Conservation (phyloP, 1,284 basidiomycete species). For the Neolentinus lepideus region DNA sequence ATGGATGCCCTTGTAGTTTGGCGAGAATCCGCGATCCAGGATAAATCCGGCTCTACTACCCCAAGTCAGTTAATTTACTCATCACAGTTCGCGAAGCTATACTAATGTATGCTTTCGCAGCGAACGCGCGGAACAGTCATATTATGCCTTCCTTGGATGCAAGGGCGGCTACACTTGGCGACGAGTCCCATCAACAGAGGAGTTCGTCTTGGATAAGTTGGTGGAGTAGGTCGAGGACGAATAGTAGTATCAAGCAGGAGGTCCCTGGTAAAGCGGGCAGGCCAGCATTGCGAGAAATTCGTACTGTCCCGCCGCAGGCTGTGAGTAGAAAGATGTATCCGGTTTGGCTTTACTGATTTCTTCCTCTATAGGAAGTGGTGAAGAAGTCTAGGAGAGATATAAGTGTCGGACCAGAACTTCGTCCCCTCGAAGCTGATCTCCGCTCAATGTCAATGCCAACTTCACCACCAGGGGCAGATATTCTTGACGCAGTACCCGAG, state of each 20-base stretch:
- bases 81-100: no score
- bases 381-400: background rate
- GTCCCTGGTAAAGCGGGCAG: background rate
- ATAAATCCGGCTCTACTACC: constrained; percentile 14
- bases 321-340: background rate
- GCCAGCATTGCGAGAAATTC: background rate
- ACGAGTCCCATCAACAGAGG: background rate
- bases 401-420: constrained; percentile 9
- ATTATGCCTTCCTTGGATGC: background rate
- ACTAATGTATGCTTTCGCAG: background rate
- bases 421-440: background rate
- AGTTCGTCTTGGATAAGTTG: constrained; percentile 1
- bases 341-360: background rate
- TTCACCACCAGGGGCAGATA: constrained; percentile 4
- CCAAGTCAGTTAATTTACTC: constrained; percentile 6
- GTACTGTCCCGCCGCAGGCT: background rate
- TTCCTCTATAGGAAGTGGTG: background rate
- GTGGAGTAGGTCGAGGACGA: background rate
- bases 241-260: background rate
- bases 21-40: constrained; percentile 42
- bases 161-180: background rate
- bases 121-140: background rate
- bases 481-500: constrained; percentile 11
- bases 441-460: background rate
- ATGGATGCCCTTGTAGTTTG: constrained; percentile 59